Evolutionary conservation across 768 basidiomycete genomes (phyloP), one percentile per base, ranked within the genome.

Genomic region (Suillus paluster): DNA sequence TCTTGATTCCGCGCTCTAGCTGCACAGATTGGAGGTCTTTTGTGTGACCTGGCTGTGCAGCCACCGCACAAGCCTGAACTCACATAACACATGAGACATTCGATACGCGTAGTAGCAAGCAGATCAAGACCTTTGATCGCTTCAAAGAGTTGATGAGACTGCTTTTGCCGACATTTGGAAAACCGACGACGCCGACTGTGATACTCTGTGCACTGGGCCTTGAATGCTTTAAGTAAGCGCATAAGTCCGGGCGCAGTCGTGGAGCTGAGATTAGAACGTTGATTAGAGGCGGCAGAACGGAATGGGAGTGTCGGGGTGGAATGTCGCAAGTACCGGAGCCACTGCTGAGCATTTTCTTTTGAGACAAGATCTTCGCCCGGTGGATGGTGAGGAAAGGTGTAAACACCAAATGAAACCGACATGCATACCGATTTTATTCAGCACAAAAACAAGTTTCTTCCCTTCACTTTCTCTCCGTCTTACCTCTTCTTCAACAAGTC

Each of bases 111-210:
- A 52, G 14, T 17, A 66, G 3, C 56, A n/a, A 38, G 38, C 11
- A 55, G 49, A 50, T 21, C 6, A n/a, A 66, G 25, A 89, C 90
- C 77, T 92, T 95, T 63, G 87, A 85, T 41, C 94, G 79, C 75
- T 95, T 95, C 57, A 99, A 78, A 48, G 93, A 91, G 74, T 99
- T 99, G 74, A 99, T 95, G 61, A 99, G 71, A 69, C 89, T 92
- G 60, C 94, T 96, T 79, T 99, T 99, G 15, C 97, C 97, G 50
- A 99, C 97, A 74, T 99, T 99, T 1, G 97, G 97, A 76, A 95
- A 97, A 2, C 97, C 97, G 5, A 98, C 92, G 19, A 99, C 92
- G 17, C 95, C 95, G 55, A 97, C 84, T 0, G 93, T 95, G 56
- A 94, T 80, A 64, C 86, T 90, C 36, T 88, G 86, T 1, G 86